These are phyloP conservation scores for Penicillium sp. DNA, from an alignment of 2,329 filamentous ascomycete genomes.

Conservation along the genomic window DNA sequence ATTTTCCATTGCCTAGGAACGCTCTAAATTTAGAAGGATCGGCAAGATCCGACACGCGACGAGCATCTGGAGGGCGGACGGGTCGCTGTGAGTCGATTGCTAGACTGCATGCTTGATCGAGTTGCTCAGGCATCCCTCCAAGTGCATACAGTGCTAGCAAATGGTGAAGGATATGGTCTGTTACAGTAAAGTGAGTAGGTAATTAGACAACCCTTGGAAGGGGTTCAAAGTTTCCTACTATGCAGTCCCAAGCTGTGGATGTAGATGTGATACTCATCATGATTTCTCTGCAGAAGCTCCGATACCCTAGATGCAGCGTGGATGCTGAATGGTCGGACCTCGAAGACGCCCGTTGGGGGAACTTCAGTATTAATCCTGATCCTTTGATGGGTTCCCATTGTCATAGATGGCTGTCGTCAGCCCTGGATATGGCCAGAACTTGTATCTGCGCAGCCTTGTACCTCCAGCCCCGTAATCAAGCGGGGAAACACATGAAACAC, in stretches of 20 bases:
- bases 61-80: constrained; percentile 7
- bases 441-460: constrained; percentile 26
- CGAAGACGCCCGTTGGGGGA: constrained; percentile 6
- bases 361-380: constrained; percentile 5
- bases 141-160: constrained; percentile 26
- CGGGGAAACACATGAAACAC: neutral
- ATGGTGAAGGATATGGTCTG: constrained; percentile 36
- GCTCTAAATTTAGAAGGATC: constrained; percentile 11
- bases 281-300: constrained; percentile 17
- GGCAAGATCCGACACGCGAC: constrained; percentile 10
- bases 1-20: constrained; percentile 13
- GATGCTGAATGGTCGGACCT: constrained; percentile 3
- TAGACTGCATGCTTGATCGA: constrained; percentile 23
- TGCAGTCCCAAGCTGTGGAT: constrained; percentile 21
- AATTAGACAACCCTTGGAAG: neutral
- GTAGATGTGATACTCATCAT: constrained; percentile 21
- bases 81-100: constrained; percentile 26
- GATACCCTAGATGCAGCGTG: constrained; percentile 9
- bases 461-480: neutral
- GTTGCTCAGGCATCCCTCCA: constrained; percentile 23
- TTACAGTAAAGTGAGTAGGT: neutral
- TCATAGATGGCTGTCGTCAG: constrained; percentile 48
- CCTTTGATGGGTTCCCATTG: constrained; percentile 1
- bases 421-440: too few species aligned
- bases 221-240: constrained; percentile 5